Percentiles rank a stretch among this genome's conserved stretches.
Evolutionary conservation across 176 grass and related monocot species (phyloP).

Genomic region (Elaeis guineensis): DNA sequence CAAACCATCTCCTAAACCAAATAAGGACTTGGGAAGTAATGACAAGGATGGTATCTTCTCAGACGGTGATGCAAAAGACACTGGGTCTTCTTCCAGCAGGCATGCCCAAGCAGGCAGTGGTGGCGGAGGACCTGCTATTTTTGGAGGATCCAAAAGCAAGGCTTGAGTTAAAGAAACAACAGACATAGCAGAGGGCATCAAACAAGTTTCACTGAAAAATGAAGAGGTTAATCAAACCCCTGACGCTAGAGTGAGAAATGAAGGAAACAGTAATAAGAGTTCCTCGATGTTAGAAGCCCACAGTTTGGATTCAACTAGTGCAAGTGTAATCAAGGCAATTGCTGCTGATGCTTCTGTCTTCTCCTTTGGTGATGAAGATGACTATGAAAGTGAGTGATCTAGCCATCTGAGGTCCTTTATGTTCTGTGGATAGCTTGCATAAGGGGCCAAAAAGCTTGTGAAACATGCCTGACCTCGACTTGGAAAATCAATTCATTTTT

Average conservation of each 20-base stretch:
- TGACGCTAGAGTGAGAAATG: neutral
- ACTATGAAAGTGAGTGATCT: conserved; percentile 10
- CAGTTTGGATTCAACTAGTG: neutral
- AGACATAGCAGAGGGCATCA: neutral
- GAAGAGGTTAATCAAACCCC: neutral
- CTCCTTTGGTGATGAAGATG: conserved; percentile 18
- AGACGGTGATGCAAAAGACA: conserved; percentile 9
- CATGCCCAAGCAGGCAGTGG: neutral
- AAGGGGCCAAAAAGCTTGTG: too few relatives aligned
- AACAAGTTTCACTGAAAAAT: neutral
- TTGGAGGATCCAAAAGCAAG: neutral
- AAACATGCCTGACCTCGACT: too few relatives aligned
- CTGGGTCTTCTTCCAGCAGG: neutral
- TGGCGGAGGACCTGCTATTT: neutral
- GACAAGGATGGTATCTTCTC: conserved; percentile 17
- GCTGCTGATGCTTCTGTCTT: conserved; percentile 22
- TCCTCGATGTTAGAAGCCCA: neutral
- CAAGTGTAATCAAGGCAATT: conserved; percentile 8
- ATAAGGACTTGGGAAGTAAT: neutral
- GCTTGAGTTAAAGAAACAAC: neutral
- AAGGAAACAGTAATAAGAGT: neutral
- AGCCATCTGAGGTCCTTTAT: too few relatives aligned
- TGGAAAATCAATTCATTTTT: too few relatives aligned
- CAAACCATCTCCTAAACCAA: neutral
- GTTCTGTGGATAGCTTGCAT: too few relatives aligned